These are phyloP conservation scores for Lasiodiplodia hormozganensis DNA, from an alignment of 2,329 filamentous ascomycete genomes.

Conservation along the genomic window DNA sequence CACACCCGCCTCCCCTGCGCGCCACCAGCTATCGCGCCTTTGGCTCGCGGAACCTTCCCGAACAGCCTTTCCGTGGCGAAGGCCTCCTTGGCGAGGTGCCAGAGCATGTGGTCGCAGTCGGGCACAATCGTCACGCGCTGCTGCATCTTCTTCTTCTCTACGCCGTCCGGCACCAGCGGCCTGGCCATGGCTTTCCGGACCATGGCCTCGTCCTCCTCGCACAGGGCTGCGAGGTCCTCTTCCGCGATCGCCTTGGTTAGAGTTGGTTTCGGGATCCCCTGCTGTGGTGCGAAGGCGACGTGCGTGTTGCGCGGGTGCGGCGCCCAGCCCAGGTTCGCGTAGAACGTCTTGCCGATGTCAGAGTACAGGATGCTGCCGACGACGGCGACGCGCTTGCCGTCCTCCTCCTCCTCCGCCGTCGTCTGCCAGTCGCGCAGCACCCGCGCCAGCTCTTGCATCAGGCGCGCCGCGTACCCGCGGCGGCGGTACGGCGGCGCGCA, in stretches of 20 bases:
- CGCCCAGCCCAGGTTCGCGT: conserved; percentile 77
- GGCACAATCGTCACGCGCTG: conserved; percentile 69
- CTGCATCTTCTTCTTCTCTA: conserved; percentile 33
- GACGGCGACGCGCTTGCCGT: no score
- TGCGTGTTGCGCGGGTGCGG: conserved; percentile 71
- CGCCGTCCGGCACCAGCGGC: neutral
- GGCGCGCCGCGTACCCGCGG: conserved; percentile 74
- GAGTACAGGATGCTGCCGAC: conserved; percentile 81
- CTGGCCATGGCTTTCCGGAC: conserved; percentile 59
- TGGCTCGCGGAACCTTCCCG: conserved; percentile 59
- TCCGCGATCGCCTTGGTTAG: conserved; percentile 34
- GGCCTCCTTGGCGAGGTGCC: conserved; percentile 79
- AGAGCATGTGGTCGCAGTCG: conserved; percentile 68
- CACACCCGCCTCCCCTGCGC: conserved; percentile 62
- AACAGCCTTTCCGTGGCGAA: conserved; percentile 71
- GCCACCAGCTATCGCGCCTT: conserved; percentile 70
- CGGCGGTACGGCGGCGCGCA: conserved; percentile 71
- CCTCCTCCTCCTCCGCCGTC: conserved; percentile 40
- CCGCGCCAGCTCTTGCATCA: conserved; percentile 71
- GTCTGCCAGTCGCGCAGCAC: conserved; percentile 60
- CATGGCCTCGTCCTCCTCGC: conserved; percentile 66
- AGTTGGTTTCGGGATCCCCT: no score
- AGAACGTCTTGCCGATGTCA: conserved; percentile 85
- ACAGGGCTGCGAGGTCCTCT: conserved; percentile 63
- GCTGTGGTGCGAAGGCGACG: neutral